Percentiles rank a stretch among this genome's conserved stretches.
Conservation (phyloP, 2,329 filamentous ascomycete genomes). For the Orbilia quercus region DNA sequence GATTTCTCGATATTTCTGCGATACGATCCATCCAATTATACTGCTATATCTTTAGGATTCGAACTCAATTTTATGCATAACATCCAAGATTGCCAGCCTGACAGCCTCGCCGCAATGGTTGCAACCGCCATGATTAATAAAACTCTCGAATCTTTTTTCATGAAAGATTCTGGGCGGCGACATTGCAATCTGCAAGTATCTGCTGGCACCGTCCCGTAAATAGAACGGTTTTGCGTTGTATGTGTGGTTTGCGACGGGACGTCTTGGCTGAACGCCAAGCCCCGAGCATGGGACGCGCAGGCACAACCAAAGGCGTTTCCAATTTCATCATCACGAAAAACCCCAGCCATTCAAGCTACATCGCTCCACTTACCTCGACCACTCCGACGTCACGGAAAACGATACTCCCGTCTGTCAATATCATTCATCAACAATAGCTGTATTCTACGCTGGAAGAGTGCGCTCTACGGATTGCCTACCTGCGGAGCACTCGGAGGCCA, state of each 20-base stretch:
- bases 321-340: constrained; percentile 41
- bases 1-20: too few species aligned
- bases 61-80: too few species aligned
- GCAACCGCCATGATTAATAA: too few species aligned
- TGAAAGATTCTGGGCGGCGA: too few species aligned
- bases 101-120: too few species aligned
- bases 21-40: too few species aligned
- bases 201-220: not conserved
- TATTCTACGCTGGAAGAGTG: not conserved
- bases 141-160: too few species aligned
- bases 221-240: not conserved
- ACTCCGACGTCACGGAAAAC: not conserved
- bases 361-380: not conserved
- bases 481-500: constrained; percentile 4
- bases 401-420: not conserved
- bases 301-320: constrained; percentile 1
- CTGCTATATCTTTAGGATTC: too few species aligned
- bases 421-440: not conserved
- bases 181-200: too few species aligned
- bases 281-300: not conserved
- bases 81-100: too few species aligned
- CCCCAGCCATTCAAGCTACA: constrained; percentile 5
- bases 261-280: constrained; percentile 17
- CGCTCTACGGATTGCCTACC: not conserved
- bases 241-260: not conserved